phyloP scores from a whole-genome alignment of 768 basidiomycete genomes.

The Basidioascus undulatus region DNA sequence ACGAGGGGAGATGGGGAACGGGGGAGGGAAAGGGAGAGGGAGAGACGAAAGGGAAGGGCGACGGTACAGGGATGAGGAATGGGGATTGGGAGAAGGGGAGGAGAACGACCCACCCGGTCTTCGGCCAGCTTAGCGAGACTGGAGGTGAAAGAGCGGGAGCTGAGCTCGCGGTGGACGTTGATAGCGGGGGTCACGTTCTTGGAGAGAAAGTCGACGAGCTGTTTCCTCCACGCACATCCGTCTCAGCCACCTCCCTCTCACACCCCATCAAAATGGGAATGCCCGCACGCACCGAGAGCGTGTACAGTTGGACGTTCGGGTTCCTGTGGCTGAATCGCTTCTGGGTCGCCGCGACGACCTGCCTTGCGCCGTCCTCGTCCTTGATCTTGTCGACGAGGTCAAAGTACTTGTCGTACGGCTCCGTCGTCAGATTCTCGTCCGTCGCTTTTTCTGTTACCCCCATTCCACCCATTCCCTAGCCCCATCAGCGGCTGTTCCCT shows the following conservation, averaged over 20 bases:
- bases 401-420: conserved; percentile 87
- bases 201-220: not conserved
- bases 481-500: no score
- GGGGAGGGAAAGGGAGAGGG: not conserved
- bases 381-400: conserved; percentile 90
- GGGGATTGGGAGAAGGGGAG: not conserved
- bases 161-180: not conserved
- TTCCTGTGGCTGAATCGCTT: conserved; percentile 84
- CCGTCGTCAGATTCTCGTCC: conserved; percentile 82
- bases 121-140: no score
- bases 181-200: not conserved
- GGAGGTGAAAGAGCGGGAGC: not conserved
- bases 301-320: conserved; percentile 87
- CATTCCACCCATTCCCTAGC: no score
- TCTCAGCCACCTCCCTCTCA: no score
- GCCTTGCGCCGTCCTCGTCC: conserved; percentile 75
- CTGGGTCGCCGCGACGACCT: conserved; percentile 45
- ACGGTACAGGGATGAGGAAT: not conserved
- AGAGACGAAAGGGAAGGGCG: not conserved
- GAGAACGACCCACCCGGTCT: no score
- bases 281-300: conserved; percentile 31
- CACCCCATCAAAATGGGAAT: no score
- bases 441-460: conserved; percentile 78
- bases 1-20: not conserved
- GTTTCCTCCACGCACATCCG: no score